Evolutionary conservation across 805 yeast genomes (phyloP).

Genomic region (Kazachstania viticola): DNA sequence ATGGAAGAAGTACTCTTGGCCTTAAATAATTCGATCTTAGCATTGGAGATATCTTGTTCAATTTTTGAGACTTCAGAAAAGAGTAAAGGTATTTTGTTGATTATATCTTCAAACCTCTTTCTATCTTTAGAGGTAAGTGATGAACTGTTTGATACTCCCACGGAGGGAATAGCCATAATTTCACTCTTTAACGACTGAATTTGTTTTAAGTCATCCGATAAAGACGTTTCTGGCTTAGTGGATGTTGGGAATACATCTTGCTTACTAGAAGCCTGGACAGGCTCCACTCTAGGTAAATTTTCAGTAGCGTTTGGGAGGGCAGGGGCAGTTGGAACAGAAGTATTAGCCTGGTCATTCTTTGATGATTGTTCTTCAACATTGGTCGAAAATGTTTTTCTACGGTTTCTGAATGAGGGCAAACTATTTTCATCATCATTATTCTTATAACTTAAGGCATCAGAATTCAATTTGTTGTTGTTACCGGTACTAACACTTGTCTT

Average conservation of each 20-base stretch:
- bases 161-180: slow-evolving; percentile 37
- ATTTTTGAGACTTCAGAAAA: slow-evolving; percentile 49
- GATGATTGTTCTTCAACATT: neutral
- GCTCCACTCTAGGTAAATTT: neutral
- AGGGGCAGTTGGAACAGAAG: neutral
- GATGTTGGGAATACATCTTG: neutral
- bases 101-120: slow-evolving; percentile 46
- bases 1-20: slow-evolving; percentile 59
- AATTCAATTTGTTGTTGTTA: slow-evolving; percentile 11
- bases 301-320: neutral
- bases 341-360: neutral
- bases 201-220: slow-evolving; percentile 33
- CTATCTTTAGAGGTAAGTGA: slow-evolving; percentile 36
- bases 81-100: slow-evolving; percentile 63
- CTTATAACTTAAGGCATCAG: slow-evolving; percentile 43
- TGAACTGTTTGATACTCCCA: slow-evolving; percentile 5
- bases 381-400: slow-evolving; percentile 8
- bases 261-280: neutral
- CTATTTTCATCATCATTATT: slow-evolving; percentile 68
- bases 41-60: slow-evolving; percentile 56
- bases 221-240: neutral
- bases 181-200: slow-evolving; percentile 55
- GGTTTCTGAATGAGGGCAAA: slow-evolving; percentile 57
- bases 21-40: slow-evolving; percentile 55
- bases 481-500: slow-evolving; percentile 9